Evolutionary conservation across 768 basidiomycete genomes (phyloP).

Genomic region (Lactarius indigo): DNA sequence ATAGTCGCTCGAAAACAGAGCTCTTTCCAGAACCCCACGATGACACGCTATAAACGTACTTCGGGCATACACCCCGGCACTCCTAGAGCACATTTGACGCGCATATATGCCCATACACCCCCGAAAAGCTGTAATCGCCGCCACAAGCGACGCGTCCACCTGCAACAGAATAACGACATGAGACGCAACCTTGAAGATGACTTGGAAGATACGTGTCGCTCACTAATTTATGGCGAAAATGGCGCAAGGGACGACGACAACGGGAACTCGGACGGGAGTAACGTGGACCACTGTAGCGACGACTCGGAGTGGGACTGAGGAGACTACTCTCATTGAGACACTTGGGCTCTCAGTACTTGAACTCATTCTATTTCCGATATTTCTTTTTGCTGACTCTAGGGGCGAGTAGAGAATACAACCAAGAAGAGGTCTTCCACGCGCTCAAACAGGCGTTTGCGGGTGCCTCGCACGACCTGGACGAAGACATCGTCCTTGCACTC

Average conservation of each 20-base stretch:
- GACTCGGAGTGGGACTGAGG: conserved; percentile 13
- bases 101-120: conserved; percentile 12
- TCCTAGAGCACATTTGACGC: neutral
- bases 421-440: neutral
- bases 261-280: neutral
- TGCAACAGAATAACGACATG: neutral
- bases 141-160: neutral
- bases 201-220: conserved; percentile 8
- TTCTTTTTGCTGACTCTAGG: neutral
- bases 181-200: neutral
- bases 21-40: neutral
- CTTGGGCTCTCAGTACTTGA: conserved; percentile 15
- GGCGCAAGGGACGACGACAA: neutral
- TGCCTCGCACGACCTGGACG: conserved; percentile 1
- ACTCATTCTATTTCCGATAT: no score
- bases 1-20: no score
- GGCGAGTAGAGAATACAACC: neutral
- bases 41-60: conserved; percentile 9
- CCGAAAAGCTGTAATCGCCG: neutral
- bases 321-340: conserved; percentile 11
- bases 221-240: neutral
- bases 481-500: conserved; percentile 1
- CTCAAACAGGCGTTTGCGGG: conserved; percentile 16
- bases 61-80: neutral
- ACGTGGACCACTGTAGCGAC: neutral